Base-by-base conservation (phyloP, 176 grass and related monocot genomes). In the Oryza glumipatula region DNA sequence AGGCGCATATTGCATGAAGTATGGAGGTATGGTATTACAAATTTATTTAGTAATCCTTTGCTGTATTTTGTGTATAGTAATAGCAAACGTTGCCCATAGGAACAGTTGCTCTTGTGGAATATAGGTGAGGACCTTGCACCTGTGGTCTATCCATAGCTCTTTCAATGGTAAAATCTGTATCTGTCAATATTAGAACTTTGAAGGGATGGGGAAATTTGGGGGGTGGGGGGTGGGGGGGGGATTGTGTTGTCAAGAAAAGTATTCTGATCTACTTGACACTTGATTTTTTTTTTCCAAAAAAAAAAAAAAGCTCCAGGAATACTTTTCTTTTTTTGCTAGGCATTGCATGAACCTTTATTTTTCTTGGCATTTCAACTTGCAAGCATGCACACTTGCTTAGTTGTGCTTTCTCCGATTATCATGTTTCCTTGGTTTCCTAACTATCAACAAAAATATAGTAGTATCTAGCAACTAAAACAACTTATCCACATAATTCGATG, bases 21-120 rank as follows among this genome's bases (percentile, higher is more conserved):
- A 80, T 98, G 95, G 95, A 98, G 95, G 95, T 98, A 90, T 54
- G 28, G 10, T 68, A 35, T 80, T 77, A 81, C 9, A 46, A 43
- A 72, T 36, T 80, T 64, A 19, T n/a, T 74, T 19, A 36, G 8
- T 24, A 79, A 67, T 69, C 17, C 16, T 0, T 71, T 81, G 7
- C 32, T 52, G 63, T 16, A 9, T 70, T 43, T 19, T 45, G 44
- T 60, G 2, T 19, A 10, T 11, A 54, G 12, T 6, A 71, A 44
- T 19, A 19, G 8, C 38, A 41, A 2, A 36, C 36, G 64, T 24
- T 6, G 11, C 21, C 4, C 17, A 26, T 35, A 12, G 21, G 72
- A 4, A 19, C 35, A 7, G 11, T 9, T 12, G 28, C 22, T 49
- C 11, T 24, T 33, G 35, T 72, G 22, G 51, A 21, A 82, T 72